Base-by-base conservation (phyloP, 257 asterid species). In the Nicotiana sylvestris region DNA sequence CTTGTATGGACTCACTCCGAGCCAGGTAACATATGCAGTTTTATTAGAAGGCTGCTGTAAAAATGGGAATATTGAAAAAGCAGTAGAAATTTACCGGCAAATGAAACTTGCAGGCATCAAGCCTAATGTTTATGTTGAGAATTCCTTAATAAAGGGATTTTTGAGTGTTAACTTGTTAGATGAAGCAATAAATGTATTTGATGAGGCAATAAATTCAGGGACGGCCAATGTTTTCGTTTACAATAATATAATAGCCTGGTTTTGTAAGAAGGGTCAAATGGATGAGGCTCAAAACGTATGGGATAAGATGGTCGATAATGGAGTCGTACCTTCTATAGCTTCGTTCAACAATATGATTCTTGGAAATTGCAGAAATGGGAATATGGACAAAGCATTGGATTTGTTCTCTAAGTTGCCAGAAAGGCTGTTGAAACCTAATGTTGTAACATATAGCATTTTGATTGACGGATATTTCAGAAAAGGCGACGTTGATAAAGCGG, bases 21-120 rank as follows among this genome's bases (percentile, higher is more conserved):
- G 89, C 85, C 90, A 91, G 89, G 96, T 89, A 68, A 94, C 99
- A 39, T 95, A 88, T 86, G 94, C 97, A 4, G 97, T 94, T 80
- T 84, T 94, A 56, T 87, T 95, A 33, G 93, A 94, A 89, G 98
- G 99, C 21, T 93, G 98, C 65, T 90, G 93, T 88, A 82, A 82
- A 37, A 68, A 87, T 66, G 86, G 87, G 84, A 85, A 87, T 67
- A 87, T 91, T 90, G 91, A 84, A 82, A 92, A 90, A 86, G 98
- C 96, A 25, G 76, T 43, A 46, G 93, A 91, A 83, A 84, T 96
- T 66, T 89, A 88, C 81, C 18, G 16, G 21, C 82, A 66, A 82
- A 93, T 96, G 98, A 92, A 89, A 87, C 78, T 85, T 83, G 87
- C 81, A 1, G 98, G 97, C 80, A 89, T 94, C 76, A 82, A 65